Evolutionary conservation across 805 yeast genomes (phyloP), one percentile per base, ranked within the genome.

Genomic region (Kluyveromyces siamensis): DNA sequence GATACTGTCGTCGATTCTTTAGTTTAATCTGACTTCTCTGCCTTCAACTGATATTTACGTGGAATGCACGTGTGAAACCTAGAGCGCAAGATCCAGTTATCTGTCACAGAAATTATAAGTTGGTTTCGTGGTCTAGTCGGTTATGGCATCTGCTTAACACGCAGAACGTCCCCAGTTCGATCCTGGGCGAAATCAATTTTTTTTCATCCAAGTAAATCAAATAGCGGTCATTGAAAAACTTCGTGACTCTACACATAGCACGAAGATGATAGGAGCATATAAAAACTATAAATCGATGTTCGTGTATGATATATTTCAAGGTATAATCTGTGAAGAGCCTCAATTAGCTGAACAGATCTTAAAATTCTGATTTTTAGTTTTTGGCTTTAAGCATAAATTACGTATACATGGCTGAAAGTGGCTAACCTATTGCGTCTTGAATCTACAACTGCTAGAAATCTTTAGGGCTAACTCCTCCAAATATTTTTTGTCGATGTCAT

Each of bases 161-260:
- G 96, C 96, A 88, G 93, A 87, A 87, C 90, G 97, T 91, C 97
- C 96, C 97, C 97, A 89, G 98, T 91, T 91, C 97, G 96, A 91
- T 88, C 97, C 97, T 90, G 97, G 97, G 97, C 90, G 84, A 83
- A 87, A 84, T 88, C 97, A 90, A 59, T 66, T 65, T 66, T 74
- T 74, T 72, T 63, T 59, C 55, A 51, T 19, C 18, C 17, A 16
- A 16, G 5, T 16, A 39, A 6, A 5, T 39, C 5, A 3, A 5
- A 6, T 19, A 16, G n/a, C 13, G 41, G 41, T 39, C 13, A 39
- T n/a, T 39, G 41, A 14, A 16, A 39, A 39, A 5, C 25, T 21
- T 21, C 25, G 6, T 3, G 6, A 21, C 25, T 21, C 6, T 21
- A 4, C 25, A 6, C 25, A 21, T 6, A 21, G 3, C 3, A 3